Percentiles rank a stretch among this genome's conserved stretches.
These are phyloP conservation scores for Lodderomyces oxycetoniae DNA, from an alignment of 1,139 yeast genomes.

Conservation along the genomic window DNA sequence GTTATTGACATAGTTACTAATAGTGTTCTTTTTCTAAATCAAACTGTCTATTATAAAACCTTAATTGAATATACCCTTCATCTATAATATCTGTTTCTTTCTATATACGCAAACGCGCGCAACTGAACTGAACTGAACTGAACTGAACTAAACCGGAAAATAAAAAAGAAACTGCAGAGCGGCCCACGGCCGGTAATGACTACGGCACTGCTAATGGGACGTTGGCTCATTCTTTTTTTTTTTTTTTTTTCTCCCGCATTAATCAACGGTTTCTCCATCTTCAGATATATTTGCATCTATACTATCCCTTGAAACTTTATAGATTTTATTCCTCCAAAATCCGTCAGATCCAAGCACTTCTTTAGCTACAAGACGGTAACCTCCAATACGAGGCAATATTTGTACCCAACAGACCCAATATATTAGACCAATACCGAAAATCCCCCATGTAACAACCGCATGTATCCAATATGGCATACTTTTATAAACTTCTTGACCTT, in stretches of 20 bases:
- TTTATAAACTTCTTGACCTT: conserved; percentile 63
- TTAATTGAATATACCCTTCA: too few species aligned
- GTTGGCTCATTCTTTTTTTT: background rate
- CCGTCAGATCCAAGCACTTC: conserved; percentile 68
- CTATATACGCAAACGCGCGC: too few species aligned
- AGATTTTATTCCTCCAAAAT: conserved; percentile 65
- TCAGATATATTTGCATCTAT: conserved; percentile 15
- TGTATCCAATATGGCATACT: conserved; percentile 73
- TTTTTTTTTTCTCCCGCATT: background rate
- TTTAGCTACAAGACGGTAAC: conserved; percentile 53
- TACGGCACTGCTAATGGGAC: too few species aligned
- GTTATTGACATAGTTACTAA: too few species aligned
- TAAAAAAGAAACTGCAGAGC: too few species aligned
- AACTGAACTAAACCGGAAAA: too few species aligned
- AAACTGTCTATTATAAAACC: too few species aligned
- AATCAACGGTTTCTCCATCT: conserved; percentile 2
- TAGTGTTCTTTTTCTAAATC: too few species aligned
- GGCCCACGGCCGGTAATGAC: too few species aligned
- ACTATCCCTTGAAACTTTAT: conserved; percentile 32
- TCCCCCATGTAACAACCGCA: conserved; percentile 78
- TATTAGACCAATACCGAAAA: conserved; percentile 63
- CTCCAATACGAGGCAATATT: conserved; percentile 54
- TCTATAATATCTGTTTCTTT: too few species aligned
- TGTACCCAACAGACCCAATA: conserved; percentile 71
- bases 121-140: too few species aligned